These are phyloP conservation scores for Metarhizium guizhouense DNA, from an alignment of 2,329 filamentous ascomycete species.

Conservation along the genomic window DNA sequence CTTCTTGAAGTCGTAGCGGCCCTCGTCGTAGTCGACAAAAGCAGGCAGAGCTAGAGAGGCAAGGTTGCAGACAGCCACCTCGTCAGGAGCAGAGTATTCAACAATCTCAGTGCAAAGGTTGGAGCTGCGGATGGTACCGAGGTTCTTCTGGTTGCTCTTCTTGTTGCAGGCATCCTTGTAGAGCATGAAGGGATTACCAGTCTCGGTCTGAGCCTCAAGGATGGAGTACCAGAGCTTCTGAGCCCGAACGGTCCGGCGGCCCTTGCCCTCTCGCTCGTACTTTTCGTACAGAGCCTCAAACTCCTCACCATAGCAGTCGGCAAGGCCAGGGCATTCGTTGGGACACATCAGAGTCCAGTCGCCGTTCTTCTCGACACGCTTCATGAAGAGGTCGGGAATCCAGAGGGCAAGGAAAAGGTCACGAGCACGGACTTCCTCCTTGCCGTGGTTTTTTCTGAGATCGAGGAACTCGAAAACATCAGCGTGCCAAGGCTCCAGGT, in stretches of 20 bases:
- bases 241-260: slow-evolving; percentile 85
- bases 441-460: slow-evolving; percentile 97
- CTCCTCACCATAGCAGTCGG: slow-evolving; percentile 95
- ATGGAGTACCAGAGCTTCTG: slow-evolving; percentile 99
- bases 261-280: slow-evolving; percentile 82
- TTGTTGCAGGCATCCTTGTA: slow-evolving; percentile 98
- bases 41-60: slow-evolving; percentile 88
- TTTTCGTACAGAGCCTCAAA: slow-evolving; percentile 91
- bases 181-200: slow-evolving; percentile 97
- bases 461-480: slow-evolving; percentile 98
- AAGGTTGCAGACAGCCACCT: slow-evolving; percentile 97
- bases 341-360: slow-evolving; percentile 99
- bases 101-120: slow-evolving; percentile 99
- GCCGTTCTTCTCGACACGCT: slow-evolving; percentile 92
- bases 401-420: slow-evolving; percentile 97
- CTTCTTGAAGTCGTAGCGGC: slow-evolving; percentile 91
- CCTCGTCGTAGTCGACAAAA: slow-evolving; percentile 78
- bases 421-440: slow-evolving; percentile 93
- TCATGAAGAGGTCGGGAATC: slow-evolving; percentile 99
- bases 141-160: slow-evolving; percentile 99
- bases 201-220: slow-evolving; percentile 96
- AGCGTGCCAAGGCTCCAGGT: slow-evolving; percentile 97
- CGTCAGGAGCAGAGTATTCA: slow-evolving; percentile 93
- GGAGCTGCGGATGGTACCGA: slow-evolving; percentile 95
- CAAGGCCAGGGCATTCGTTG: slow-evolving; percentile 88